Percentiles rank a stretch among this genome's conserved stretches.
These are phyloP conservation scores for Pisolithus marmoratus DNA, from an alignment of 768 basidiomycete species.

Conservation along the genomic window DNA sequence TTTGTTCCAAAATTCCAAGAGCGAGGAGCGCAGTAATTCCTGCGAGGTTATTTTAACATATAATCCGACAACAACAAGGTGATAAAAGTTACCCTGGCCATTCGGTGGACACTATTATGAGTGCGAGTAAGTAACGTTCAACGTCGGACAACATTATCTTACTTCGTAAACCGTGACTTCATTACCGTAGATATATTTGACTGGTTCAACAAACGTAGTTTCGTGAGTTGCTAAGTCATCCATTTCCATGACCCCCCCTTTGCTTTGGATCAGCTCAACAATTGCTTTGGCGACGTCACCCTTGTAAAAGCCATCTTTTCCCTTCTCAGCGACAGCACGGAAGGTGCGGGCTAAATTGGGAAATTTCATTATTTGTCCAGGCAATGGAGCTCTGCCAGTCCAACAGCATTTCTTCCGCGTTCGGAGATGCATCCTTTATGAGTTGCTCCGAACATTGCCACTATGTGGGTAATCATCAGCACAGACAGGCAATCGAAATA, in stretches of 20 bases:
- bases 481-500: not conserved
- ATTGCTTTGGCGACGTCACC: constrained; percentile 87
- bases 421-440: constrained; percentile 80
- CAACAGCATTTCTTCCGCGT: constrained; percentile 80
- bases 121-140: not conserved
- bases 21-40: constrained; percentile 91
- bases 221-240: constrained; percentile 86
- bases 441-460: constrained; percentile 54
- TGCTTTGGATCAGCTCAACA: constrained; percentile 75
- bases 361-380: constrained; percentile 79
- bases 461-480: constrained; percentile 18
- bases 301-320: constrained; percentile 92
- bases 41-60: constrained; percentile 17
- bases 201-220: constrained; percentile 80
- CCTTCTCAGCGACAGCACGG: constrained; percentile 68
- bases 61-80: not conserved
- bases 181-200: constrained; percentile 80
- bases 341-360: constrained; percentile 84
- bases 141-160: constrained; percentile 8
- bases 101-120: constrained; percentile 81
- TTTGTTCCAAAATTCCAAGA: constrained; percentile 84
- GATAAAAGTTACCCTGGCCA: constrained; percentile 63
- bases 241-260: constrained; percentile 91
- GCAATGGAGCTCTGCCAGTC: constrained; percentile 76
- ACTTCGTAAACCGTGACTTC: constrained; percentile 93